Evolutionary conservation across 2,329 filamentous ascomycete genomes (phyloP).

Genomic region (Periconia macrospinosa): DNA sequence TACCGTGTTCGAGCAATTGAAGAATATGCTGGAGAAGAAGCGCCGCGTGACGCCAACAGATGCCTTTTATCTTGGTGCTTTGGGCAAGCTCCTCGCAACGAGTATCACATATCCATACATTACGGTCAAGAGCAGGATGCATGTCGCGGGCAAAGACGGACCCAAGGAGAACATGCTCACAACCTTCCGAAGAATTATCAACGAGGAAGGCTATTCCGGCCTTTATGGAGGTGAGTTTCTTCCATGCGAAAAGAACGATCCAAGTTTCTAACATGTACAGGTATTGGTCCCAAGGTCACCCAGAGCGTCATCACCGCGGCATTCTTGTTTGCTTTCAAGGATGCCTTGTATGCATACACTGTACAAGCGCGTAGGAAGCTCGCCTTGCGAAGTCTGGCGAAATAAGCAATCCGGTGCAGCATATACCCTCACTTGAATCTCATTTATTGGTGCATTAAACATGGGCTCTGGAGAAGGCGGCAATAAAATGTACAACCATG

Average conservation of each 20-base stretch:
- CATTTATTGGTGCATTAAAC: not conserved
- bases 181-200: conserved; percentile 76
- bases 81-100: conserved; percentile 94
- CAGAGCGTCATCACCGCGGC: conserved; percentile 97
- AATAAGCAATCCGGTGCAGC: not conserved
- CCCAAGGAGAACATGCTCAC: conserved; percentile 79
- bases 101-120: conserved; percentile 97
- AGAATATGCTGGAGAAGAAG: conserved; percentile 81
- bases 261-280: conserved; percentile 49
- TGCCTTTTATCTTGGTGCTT: conserved; percentile 86
- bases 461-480: too few relatives aligned
- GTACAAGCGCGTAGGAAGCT: conserved; percentile 62
- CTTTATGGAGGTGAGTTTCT: conserved; percentile 81
- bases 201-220: conserved; percentile 87
- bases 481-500: too few relatives aligned
- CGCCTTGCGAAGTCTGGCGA: conserved; percentile 11
- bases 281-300: conserved; percentile 92
- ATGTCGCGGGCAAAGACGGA: conserved; percentile 78
- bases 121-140: conserved; percentile 97
- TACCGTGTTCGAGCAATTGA: conserved; percentile 97
- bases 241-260: not conserved
- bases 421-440: not conserved
- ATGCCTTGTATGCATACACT: conserved; percentile 86
- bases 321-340: conserved; percentile 97
- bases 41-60: conserved; percentile 78